These are phyloP conservation scores for Acacia acuminata DNA, from an alignment of 306 rosid species.

Conservation along the genomic window DNA sequence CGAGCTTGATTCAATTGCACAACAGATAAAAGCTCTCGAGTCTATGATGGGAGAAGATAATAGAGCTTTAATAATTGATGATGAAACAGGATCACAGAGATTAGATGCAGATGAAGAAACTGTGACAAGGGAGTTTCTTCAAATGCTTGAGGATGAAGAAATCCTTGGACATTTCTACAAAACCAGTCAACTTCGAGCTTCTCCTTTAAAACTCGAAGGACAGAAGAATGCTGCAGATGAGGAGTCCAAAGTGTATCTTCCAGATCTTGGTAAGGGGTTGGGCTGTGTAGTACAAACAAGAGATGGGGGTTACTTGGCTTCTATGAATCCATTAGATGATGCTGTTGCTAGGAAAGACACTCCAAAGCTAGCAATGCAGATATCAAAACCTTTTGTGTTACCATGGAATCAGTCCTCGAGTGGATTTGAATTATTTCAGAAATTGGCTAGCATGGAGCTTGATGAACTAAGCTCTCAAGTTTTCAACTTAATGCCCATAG, in stretches of 20 bases:
- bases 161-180: conserved; percentile 25
- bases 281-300: conserved; percentile 81
- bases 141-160: conserved; percentile 87
- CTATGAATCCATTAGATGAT: conserved; percentile 78
- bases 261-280: conserved; percentile 92
- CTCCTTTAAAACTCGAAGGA: conserved; percentile 55
- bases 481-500: conserved; percentile 65
- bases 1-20: conserved; percentile 88
- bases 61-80: conserved; percentile 35
- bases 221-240: conserved; percentile 36
- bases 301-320: conserved; percentile 84
- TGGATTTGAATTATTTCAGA: conserved; percentile 82
- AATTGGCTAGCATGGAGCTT: conserved; percentile 62
- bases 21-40: conserved; percentile 92
- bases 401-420: conserved; percentile 47
- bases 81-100: conserved; percentile 56
- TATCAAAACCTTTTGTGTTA: conserved; percentile 70
- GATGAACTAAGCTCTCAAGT: conserved; percentile 70
- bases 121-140: conserved; percentile 87
- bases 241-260: conserved; percentile 66
- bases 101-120: conserved; percentile 86
- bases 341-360: conserved; percentile 54
- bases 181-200: conserved; percentile 46
- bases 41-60: conserved; percentile 73
- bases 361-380: conserved; percentile 92